Evolutionary conservation across 2,329 filamentous ascomycete genomes (phyloP).

Genomic region (Ophiosphaerella narmari): DNA sequence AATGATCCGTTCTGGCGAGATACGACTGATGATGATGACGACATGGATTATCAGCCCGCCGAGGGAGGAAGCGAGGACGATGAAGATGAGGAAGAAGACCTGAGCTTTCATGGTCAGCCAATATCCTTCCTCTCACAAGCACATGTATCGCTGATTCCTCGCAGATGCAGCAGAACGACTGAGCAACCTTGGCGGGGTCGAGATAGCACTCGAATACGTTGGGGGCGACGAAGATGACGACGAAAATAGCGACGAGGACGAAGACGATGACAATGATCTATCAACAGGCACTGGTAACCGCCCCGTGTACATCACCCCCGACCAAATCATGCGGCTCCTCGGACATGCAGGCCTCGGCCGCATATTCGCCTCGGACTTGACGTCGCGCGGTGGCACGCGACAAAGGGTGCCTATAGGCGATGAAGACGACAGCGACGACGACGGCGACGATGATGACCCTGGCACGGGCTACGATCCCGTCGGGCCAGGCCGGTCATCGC

Average conservation of each 20-base stretch:
- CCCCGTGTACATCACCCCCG: conserved; percentile 50
- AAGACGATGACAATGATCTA: conserved; percentile 31
- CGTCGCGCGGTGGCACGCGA: conserved; percentile 15
- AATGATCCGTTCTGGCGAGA: conserved; percentile 42
- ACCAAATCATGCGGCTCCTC: conserved; percentile 60
- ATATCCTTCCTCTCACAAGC: not conserved
- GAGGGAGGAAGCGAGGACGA: conserved; percentile 47
- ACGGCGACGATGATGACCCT: conserved; percentile 47
- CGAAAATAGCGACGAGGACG: conserved; percentile 31
- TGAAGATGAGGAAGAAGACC: conserved; percentile 45
- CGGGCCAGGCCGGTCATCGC: conserved; percentile 40
- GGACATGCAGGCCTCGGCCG: conserved; percentile 58
- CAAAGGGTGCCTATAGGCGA: conserved; percentile 37
- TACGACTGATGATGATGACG: conserved; percentile 46
- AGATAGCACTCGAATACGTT: conserved; percentile 49
- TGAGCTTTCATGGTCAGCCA: conserved; percentile 42
- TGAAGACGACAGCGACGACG: conserved; percentile 46
- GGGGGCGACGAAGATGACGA: conserved; percentile 36
- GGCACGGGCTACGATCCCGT: conserved; percentile 45
- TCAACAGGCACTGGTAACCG: conserved; percentile 21
- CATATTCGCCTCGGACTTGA: conserved; percentile 51
- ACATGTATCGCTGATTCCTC: not conserved
- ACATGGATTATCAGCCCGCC: conserved; percentile 57
- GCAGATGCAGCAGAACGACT: conserved; percentile 50
- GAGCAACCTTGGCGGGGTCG: conserved; percentile 48